Conservation (phyloP, 2,329 filamentous ascomycete species). For the Colletotrichum limetticola region DNA sequence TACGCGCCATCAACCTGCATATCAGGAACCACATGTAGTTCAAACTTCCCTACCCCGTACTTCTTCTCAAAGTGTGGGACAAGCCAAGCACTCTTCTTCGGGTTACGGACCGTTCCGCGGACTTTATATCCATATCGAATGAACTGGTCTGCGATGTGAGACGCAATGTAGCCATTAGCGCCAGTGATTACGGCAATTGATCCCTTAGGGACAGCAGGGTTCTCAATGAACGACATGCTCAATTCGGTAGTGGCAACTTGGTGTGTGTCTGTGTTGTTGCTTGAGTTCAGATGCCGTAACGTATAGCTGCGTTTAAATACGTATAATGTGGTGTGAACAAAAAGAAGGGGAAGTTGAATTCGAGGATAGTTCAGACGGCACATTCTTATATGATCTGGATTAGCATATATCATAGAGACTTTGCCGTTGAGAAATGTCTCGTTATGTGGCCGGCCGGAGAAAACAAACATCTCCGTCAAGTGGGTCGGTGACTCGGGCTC, state of each 20-base stretch:
- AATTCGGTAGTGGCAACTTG: no score
- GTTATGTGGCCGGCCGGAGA: neutral
- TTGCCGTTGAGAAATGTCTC: neutral
- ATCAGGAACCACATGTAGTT: constrained; percentile 47
- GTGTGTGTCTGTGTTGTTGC: neutral
- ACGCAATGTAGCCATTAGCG: constrained; percentile 53
- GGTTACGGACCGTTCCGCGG: constrained; percentile 54
- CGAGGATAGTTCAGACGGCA: no score
- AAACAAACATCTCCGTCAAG: neutral
- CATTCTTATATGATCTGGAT: no score
- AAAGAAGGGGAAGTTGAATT: neutral
- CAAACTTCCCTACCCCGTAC: constrained; percentile 47
- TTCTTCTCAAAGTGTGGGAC: constrained; percentile 42
- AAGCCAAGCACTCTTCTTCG: constrained; percentile 46
- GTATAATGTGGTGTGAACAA: neutral
- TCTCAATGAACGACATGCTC: constrained; percentile 5
- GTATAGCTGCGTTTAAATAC: no score
- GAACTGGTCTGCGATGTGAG: constrained; percentile 51
- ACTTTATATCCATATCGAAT: constrained; percentile 53
- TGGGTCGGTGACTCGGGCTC: constrained; percentile 24
- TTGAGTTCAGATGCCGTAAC: neutral
- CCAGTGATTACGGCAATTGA: constrained; percentile 54
- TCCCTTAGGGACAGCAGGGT: constrained; percentile 39
- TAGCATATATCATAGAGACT: neutral
- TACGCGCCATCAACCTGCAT: constrained; percentile 42